These are phyloP conservation scores for Fusarium chaquense DNA, from an alignment of 2,329 filamentous ascomycete genomes.

Conservation along the genomic window DNA sequence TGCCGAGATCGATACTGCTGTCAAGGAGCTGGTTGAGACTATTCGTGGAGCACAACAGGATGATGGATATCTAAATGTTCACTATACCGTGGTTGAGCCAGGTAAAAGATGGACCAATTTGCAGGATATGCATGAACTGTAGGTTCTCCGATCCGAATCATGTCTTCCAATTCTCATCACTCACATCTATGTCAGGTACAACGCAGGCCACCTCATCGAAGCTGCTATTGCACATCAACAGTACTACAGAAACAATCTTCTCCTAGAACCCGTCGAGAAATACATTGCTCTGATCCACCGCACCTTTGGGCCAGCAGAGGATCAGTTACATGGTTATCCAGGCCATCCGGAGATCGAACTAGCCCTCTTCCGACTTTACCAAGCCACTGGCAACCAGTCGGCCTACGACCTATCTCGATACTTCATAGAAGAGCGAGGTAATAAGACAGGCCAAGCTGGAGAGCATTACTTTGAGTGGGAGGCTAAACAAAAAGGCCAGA, in stretches of 20 bases:
- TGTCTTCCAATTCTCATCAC: fast-evolving
- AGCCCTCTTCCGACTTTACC: constrained; percentile 55
- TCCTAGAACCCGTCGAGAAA: constrained; percentile 53
- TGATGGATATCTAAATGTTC: constrained; percentile 73
- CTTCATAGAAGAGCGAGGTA: constrained; percentile 70
- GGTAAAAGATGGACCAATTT: constrained; percentile 68
- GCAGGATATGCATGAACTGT: constrained; percentile 72
- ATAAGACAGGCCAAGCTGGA: constrained; percentile 44
- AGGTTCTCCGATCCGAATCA: constrained; percentile 35
- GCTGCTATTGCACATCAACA: constrained; percentile 68
- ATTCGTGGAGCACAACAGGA: constrained; percentile 67
- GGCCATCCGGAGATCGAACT: constrained; percentile 64
- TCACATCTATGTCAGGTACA: constrained; percentile 57
- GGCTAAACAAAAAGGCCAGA: background rate
- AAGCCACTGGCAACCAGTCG: constrained; percentile 51
- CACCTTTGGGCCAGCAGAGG: constrained; percentile 63
- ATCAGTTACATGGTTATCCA: constrained; percentile 69
- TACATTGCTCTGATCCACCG: constrained; percentile 61
- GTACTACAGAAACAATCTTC: constrained; percentile 62
- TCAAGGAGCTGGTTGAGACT: constrained; percentile 65
- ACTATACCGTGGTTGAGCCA: constrained; percentile 70
- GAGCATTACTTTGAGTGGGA: constrained; percentile 3
- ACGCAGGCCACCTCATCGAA: constrained; percentile 72
- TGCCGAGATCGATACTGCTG: constrained; percentile 25
- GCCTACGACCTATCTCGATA: constrained; percentile 64